Evolutionary conservation across 768 basidiomycete species (phyloP).

Genomic region (Nidularia sp.): DNA sequence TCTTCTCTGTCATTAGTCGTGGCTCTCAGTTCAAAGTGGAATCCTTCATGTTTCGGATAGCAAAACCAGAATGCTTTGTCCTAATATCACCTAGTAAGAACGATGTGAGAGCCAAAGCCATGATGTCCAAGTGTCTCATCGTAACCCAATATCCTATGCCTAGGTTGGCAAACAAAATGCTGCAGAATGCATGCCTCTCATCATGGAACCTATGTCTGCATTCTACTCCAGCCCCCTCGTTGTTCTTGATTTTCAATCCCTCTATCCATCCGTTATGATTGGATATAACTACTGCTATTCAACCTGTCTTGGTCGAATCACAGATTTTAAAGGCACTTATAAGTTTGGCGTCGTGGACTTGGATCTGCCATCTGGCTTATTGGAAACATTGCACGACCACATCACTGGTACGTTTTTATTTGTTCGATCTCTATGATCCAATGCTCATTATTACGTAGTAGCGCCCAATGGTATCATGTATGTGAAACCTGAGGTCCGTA

Average conservation of each 20-base stretch:
- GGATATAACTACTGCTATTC: slow-evolving; percentile 98
- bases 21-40: slow-evolving; percentile 99
- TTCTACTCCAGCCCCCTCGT: slow-evolving; percentile 92
- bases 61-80: slow-evolving; percentile 92
- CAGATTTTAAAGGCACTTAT: slow-evolving; percentile 81
- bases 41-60: slow-evolving; percentile 96
- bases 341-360: slow-evolving; percentile 86
- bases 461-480: slow-evolving; percentile 96
- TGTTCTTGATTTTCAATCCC: slow-evolving; percentile 93
- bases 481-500: slow-evolving; percentile 79
- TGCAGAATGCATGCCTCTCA: slow-evolving; percentile 91
- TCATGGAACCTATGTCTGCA: slow-evolving; percentile 91
- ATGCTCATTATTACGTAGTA: slow-evolving; percentile 42
- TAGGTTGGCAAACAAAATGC: slow-evolving; percentile 96
- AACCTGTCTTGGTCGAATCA: slow-evolving; percentile 87
- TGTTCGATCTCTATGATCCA: background rate
- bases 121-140: background rate
- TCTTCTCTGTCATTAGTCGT: slow-evolving; percentile 89
- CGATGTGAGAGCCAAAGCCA: slow-evolving; percentile 51
- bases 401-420: slow-evolving; percentile 52
- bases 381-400: slow-evolving; percentile 70
- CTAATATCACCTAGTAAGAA: slow-evolving; percentile 84
- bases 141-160: slow-evolving; percentile 1
- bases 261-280: slow-evolving; percentile 98
- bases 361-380: slow-evolving; percentile 58